Evolutionary conservation across 495 filamentous ascomycete genomes (phyloP).

Genomic region (Chaetomium fimeti): DNA sequence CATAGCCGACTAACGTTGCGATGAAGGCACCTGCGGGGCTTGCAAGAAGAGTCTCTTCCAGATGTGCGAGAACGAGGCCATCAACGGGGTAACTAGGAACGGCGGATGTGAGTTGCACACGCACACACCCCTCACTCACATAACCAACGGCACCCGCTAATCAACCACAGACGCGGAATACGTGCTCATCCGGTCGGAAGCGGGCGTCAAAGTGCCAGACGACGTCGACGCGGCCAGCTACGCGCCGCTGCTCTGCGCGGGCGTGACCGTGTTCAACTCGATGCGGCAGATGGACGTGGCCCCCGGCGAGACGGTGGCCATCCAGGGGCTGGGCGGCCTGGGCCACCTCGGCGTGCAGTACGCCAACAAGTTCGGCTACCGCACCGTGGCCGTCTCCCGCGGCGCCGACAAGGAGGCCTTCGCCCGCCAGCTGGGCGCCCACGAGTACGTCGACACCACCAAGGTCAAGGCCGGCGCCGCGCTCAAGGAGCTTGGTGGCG

Average conservation of each 20-base stretch:
- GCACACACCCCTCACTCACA: neutral
- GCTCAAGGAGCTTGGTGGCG: constrained; percentile 60
- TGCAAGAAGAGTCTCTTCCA: constrained; percentile 54
- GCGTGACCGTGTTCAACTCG: constrained; percentile 70
- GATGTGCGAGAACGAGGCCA: constrained; percentile 50
- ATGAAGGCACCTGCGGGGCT: constrained; percentile 43
- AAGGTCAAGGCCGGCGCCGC: constrained; percentile 51
- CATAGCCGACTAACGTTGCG: constrained; percentile 33
- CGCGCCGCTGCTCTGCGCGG: constrained; percentile 69
- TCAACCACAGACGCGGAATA: constrained; percentile 56
- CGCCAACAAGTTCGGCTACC: constrained; percentile 63
- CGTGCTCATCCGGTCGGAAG: constrained; percentile 59
- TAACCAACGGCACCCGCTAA: neutral
- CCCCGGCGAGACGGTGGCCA: constrained; percentile 58
- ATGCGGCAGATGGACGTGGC: constrained; percentile 61
- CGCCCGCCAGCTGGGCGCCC: constrained; percentile 61
- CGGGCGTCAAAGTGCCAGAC: constrained; percentile 59
- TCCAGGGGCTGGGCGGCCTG: constrained; percentile 65
- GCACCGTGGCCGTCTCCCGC: constrained; percentile 60
- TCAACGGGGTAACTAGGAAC: constrained; percentile 55
- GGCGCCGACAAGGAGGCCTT: constrained; percentile 58
- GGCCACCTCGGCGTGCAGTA: constrained; percentile 70
- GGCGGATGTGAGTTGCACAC: constrained; percentile 48
- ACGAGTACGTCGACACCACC: constrained; percentile 63
- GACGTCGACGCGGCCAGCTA: constrained; percentile 58